Evolutionary conservation across 345 rosid genomes (phyloP).

Genomic region (Garcia nutans): DNA sequence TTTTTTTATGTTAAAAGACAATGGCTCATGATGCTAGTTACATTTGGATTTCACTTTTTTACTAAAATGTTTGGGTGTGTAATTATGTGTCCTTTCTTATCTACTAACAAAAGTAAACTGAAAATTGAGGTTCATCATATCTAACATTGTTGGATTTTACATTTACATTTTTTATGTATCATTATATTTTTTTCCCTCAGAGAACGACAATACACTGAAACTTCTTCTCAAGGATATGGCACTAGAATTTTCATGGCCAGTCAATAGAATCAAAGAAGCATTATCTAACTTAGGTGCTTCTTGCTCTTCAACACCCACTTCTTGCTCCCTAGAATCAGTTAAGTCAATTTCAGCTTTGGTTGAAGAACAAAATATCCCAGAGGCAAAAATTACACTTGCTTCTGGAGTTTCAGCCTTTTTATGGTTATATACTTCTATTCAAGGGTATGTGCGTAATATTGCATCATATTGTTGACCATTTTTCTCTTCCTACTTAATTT

Average conservation of each 20-base stretch:
- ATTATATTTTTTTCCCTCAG: constrained; percentile 39
- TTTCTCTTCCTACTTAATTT: constrained; percentile 2
- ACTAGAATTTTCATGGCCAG: constrained; percentile 77
- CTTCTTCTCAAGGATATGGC: constrained; percentile 60
- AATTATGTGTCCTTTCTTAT: neutral
- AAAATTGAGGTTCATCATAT: neutral
- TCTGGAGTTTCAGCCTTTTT: constrained; percentile 79
- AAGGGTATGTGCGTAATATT: constrained; percentile 52
- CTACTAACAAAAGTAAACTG: neutral
- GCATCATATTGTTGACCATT: neutral
- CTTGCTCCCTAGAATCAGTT: constrained; percentile 53
- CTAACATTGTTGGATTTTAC: neutral
- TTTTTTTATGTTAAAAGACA: neutral
- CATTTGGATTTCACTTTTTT: neutral
- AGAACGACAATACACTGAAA: constrained; percentile 49
- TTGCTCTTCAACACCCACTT: constrained; percentile 47
- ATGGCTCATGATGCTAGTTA: neutral
- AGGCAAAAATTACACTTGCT: constrained; percentile 60
- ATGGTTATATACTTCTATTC: constrained; percentile 80
- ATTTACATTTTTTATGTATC: constrained; percentile 5
- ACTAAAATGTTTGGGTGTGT: neutral
- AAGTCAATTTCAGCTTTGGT: constrained; percentile 55
- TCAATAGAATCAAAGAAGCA: constrained; percentile 55
- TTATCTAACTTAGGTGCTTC: constrained; percentile 46
- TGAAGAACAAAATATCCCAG: constrained; percentile 68